Conservation (phyloP, 352 stramenopile species). For the Globisporangium nodosum region DNA sequence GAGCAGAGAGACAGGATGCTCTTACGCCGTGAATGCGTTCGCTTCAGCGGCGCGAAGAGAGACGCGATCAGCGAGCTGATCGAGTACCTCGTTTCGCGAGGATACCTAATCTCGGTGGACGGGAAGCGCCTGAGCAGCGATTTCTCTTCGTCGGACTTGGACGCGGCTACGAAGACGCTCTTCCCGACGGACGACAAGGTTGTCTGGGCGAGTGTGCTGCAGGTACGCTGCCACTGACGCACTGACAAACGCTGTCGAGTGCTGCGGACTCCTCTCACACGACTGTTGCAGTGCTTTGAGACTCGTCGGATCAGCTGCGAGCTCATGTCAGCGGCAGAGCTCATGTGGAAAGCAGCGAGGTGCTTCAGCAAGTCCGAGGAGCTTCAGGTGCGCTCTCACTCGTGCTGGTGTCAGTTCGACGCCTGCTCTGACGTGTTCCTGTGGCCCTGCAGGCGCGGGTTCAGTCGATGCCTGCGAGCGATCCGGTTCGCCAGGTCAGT, state of each 20-base stretch:
- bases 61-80: conserved; percentile 2
- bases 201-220: conserved; percentile 8
- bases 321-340: conserved; percentile 18
- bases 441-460: conserved; percentile 4
- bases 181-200: conserved; percentile 10
- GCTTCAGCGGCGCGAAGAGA: conserved; percentile 7
- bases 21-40: background rate
- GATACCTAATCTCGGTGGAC: conserved; percentile 4
- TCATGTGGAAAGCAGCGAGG: conserved; percentile 18
- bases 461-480: conserved; percentile 3
- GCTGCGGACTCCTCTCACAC: background rate
- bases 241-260: background rate
- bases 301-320: conserved; percentile 23
- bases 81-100: conserved; percentile 2
- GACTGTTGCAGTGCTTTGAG: conserved; percentile 15
- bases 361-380: conserved; percentile 32
- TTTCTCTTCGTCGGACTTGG: background rate
- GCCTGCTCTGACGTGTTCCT: background rate
- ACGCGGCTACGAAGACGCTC: background rate
- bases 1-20: background rate
- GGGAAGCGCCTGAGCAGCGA: background rate
- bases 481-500: conserved; percentile 5
- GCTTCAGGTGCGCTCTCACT: conserved; percentile 20
- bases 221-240: conserved; percentile 3
- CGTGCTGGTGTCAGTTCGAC: background rate